These are phyloP conservation scores for Acacia crassicarpa DNA, from an alignment of 306 rosid genomes.

Conservation along the genomic window DNA sequence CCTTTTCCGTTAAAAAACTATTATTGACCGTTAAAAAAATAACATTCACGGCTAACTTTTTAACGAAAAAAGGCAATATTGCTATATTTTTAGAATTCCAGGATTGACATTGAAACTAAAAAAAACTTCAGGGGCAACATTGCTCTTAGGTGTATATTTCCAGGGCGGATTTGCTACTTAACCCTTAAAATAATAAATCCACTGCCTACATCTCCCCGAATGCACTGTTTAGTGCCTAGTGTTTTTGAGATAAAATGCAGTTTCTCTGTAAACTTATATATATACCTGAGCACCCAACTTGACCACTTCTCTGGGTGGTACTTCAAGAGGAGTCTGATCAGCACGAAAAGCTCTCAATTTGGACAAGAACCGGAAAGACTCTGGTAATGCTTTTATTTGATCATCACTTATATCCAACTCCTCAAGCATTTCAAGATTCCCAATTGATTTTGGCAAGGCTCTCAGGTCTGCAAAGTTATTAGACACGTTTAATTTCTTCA, in stretches of 20 bases:
- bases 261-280: neutral
- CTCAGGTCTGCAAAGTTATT: slow-evolving; percentile 86
- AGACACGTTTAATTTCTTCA: slow-evolving; percentile 66
- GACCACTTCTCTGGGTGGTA: slow-evolving; percentile 70
- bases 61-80: too few relatives aligned
- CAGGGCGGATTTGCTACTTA: too few relatives aligned
- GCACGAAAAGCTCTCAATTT: slow-evolving; percentile 63
- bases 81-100: too few relatives aligned
- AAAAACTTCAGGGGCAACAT: too few relatives aligned
- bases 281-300: slow-evolving; percentile 85
- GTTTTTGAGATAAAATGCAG: neutral
- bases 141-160: too few relatives aligned
- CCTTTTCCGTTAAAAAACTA: too few relatives aligned
- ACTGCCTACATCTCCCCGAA: neutral
- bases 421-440: slow-evolving; percentile 88
- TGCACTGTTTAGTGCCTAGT: neutral
- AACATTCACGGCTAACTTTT: too few relatives aligned
- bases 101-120: too few relatives aligned
- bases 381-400: slow-evolving; percentile 76
- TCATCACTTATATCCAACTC: slow-evolving; percentile 90
- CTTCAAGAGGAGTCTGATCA: slow-evolving; percentile 81
- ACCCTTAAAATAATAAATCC: neutral
- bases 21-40: too few relatives aligned
- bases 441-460: slow-evolving; percentile 79
- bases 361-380: slow-evolving; percentile 71